Base-by-base conservation (phyloP, 2,329 filamentous ascomycete genomes). In the Lecanosticta acicola region DNA sequence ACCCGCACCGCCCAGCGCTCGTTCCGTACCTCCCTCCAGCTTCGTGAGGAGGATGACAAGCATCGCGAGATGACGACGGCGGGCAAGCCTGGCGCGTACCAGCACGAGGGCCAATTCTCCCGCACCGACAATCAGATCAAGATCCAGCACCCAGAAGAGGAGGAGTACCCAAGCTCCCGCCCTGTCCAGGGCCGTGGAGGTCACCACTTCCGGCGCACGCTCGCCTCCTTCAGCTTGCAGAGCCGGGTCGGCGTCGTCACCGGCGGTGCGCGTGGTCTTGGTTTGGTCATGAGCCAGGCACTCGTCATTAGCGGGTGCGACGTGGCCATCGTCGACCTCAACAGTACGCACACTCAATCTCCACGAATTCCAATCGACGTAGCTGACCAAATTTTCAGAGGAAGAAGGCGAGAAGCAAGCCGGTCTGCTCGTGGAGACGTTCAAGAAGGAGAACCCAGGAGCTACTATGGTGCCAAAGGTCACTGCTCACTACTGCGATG, bases 281-380 rank as follows among this genome's bases (percentile, higher is more conserved):
- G 91, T 32, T 73, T 96, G 50, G 89, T 94, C 58, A 96, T 97
- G 85, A 86, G 85, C 41, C 89, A 95, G 72, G 89, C 86, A 38
- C 80, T 95, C 68, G 85, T 95, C 43, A 83, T 87, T 43, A 93
- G 86, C 43, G 91, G 91, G 42, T 86, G 87, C 8, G 84, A 94
- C 66, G 76, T 96, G 51, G 91, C 91, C 34, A 86, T 97, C 67
- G 88, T 96, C 33, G 91, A 97, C 66, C 74, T 96, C 72, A 95
- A 97, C 71, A 85, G 87, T 91, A 69, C 57, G 81, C 75, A n/a
- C 13, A 13, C 4, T n/a, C 13, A 26, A 4, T 3, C 39, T 24
- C 0, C 11, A 10, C 11, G 8, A 16, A 1, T 11, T n/a, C 13
- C 10, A 20, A n/a, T 19, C 14, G 13, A 11, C 26, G 10, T 13